Percentiles rank a stretch among this genome's conserved stretches.
phyloP scores from a whole-genome alignment of 164 flowering plant species.

The Liquidambar formosana region DNA sequence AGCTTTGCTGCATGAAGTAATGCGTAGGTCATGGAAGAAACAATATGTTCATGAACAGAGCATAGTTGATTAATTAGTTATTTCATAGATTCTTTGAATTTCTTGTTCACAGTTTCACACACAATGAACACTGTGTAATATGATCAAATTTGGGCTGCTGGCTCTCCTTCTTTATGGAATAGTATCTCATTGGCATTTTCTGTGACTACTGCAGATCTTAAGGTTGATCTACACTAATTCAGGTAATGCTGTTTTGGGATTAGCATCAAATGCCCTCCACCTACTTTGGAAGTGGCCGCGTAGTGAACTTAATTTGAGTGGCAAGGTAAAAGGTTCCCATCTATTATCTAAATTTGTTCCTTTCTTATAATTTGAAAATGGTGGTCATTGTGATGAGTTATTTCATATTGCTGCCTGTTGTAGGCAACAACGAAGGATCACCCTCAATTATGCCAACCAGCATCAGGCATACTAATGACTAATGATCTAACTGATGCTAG shows the following conservation, averaged over 20 bases:
- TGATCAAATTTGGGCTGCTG: too few species aligned
- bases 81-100: too few species aligned
- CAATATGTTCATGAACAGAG: too few species aligned
- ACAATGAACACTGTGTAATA: too few species aligned
- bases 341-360: neutral
- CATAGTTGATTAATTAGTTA: too few species aligned
- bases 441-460: slow-evolving; percentile 86
- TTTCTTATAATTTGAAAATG: neutral
- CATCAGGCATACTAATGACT: slow-evolving; percentile 85
- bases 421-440: slow-evolving; percentile 78
- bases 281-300: slow-evolving; percentile 92
- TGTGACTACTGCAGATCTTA: slow-evolving; percentile 55
- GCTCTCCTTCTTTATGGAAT: too few species aligned
- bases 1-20: too few species aligned
- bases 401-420: slow-evolving; percentile 18
- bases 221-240: slow-evolving; percentile 86
- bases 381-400: neutral
- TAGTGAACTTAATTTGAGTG: slow-evolving; percentile 66
- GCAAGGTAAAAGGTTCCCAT: slow-evolving; percentile 49
- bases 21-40: too few species aligned
- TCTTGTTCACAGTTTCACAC: too few species aligned
- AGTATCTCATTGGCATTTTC: slow-evolving; percentile 4
- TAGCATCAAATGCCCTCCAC: slow-evolving; percentile 90
- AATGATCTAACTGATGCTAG: slow-evolving; percentile 68
- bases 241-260: slow-evolving; percentile 77